These are phyloP conservation scores for Ustulina deusta DNA, from an alignment of 2,329 filamentous ascomycete species.

Conservation along the genomic window DNA sequence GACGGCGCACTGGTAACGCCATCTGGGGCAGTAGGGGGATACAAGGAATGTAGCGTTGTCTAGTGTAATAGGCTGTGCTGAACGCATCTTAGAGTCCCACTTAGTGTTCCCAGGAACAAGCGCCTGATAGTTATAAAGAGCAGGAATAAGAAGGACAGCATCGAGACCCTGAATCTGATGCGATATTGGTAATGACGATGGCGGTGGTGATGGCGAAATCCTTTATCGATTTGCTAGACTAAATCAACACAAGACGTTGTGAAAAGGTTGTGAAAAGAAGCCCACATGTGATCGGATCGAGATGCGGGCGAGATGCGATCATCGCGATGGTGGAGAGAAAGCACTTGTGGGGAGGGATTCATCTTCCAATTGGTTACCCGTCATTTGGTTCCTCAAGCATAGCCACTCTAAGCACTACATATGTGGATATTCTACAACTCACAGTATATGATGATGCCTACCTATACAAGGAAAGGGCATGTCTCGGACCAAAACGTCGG, in stretches of 20 bases:
- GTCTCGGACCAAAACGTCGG: too few relatives aligned
- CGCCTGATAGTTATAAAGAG: neutral
- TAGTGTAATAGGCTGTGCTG: slow-evolving; percentile 2
- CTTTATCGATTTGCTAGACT: neutral
- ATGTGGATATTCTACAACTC: slow-evolving; percentile 16
- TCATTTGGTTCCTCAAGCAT: neutral
- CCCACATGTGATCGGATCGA: neutral
- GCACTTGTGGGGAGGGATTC: neutral
- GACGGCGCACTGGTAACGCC: neutral
- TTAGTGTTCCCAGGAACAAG: neutral
- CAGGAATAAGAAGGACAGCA: neutral
- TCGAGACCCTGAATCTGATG: neutral
- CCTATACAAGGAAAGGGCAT: too few relatives aligned
- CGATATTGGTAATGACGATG: neutral
- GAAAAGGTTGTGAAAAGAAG: too few relatives aligned
- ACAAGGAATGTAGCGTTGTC: too few relatives aligned
- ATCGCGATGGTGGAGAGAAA: slow-evolving; percentile 1
- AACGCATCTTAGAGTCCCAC: neutral
- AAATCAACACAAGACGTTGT: neutral
- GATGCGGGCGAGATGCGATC: neutral
- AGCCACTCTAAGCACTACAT: neutral
- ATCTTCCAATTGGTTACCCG: slow-evolving; percentile 2
- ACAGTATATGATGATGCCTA: too few relatives aligned
- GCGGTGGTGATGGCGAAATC: neutral
- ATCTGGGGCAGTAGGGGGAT: too few relatives aligned